Evolutionary conservation across 805 yeast species (phyloP).

Genomic region (Lipomyces chichibuensis): DNA sequence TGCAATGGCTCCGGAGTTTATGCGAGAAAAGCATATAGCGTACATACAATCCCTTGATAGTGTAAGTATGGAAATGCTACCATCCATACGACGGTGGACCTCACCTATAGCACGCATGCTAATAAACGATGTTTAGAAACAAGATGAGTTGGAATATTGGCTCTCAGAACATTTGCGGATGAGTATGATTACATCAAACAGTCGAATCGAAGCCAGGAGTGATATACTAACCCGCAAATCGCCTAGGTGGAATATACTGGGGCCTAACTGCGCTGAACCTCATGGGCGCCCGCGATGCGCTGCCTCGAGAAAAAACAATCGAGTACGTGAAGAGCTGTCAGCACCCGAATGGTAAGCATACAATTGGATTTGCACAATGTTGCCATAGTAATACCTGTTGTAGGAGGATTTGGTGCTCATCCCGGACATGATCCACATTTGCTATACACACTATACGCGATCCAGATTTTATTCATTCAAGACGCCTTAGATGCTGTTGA

Average conservation of each 20-base stretch:
- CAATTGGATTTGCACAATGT: not conserved
- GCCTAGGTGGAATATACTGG: slow-evolving; percentile 83
- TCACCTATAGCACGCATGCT: not conserved
- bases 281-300: slow-evolving; percentile 58
- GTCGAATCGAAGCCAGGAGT: not conserved
- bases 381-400: not conserved
- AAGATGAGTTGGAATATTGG: slow-evolving; percentile 77
- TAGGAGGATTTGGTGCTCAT: slow-evolving; percentile 87
- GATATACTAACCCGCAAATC: not conserved
- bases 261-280: slow-evolving; percentile 77
- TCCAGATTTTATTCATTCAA: slow-evolving; percentile 75
- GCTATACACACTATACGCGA: slow-evolving; percentile 79
- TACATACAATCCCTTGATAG: slow-evolving; percentile 60
- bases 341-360: slow-evolving; percentile 43
- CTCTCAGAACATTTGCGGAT: slow-evolving; percentile 84
- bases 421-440: slow-evolving; percentile 90
- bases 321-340: slow-evolving; percentile 72
- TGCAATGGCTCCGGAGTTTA: slow-evolving; percentile 32
- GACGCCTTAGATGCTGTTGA: slow-evolving; percentile 55
- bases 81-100: not conserved
- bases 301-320: slow-evolving; percentile 64
- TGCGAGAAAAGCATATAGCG: slow-evolving; percentile 58
- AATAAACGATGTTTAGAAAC: slow-evolving; percentile 39
- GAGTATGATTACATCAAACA: slow-evolving; percentile 45
- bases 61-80: slow-evolving; percentile 30